Conservation (phyloP, 2,329 filamentous ascomycete genomes). For the Claviceps maximensis region DNA sequence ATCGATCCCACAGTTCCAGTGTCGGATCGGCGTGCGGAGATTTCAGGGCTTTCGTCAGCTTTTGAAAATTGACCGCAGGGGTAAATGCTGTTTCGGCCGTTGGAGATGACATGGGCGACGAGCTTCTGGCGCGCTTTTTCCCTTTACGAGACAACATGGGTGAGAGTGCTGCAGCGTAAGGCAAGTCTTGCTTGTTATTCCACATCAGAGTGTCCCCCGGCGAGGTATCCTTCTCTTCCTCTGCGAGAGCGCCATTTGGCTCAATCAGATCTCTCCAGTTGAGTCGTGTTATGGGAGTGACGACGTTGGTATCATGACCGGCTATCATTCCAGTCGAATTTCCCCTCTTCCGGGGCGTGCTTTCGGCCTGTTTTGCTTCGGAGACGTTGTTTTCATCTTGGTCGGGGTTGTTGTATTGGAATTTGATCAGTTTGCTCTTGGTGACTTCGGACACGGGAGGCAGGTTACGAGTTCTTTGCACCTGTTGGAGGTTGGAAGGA, state of each 20-base stretch:
- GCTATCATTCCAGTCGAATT: conserved; percentile 4
- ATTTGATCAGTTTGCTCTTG: conserved; percentile 48
- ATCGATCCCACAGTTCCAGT: conserved; percentile 65
- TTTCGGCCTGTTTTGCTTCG: conserved; percentile 1
- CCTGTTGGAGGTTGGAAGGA: conserved; percentile 25
- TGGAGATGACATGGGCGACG: conserved; percentile 59
- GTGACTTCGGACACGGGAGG: conserved; percentile 43
- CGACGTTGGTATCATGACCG: not conserved
- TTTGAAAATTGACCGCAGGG: conserved; percentile 42
- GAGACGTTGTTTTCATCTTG: conserved; percentile 10
- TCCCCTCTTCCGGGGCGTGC: conserved; percentile 9
- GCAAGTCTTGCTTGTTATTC: conserved; percentile 36
- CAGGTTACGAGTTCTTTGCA: conserved; percentile 24
- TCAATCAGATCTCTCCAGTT: conserved; percentile 47
- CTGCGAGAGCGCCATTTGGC: conserved; percentile 23
- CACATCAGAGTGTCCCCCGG: conserved; percentile 50
- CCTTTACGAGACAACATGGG: conserved; percentile 37
- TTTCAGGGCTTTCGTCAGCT: conserved; percentile 44
- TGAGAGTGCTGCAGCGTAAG: conserved; percentile 28
- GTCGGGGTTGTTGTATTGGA: conserved; percentile 26
- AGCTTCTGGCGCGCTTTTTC: conserved; percentile 59
- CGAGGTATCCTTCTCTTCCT: conserved; percentile 35
- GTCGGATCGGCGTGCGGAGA: conserved; percentile 61
- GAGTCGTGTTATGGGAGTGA: conserved; percentile 38
- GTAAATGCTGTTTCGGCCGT: conserved; percentile 30